Percentiles rank a stretch among this genome's conserved stretches.
phyloP scores from a whole-genome alignment of 75 land plant species.

The Selaginella tamariscina region DNA sequence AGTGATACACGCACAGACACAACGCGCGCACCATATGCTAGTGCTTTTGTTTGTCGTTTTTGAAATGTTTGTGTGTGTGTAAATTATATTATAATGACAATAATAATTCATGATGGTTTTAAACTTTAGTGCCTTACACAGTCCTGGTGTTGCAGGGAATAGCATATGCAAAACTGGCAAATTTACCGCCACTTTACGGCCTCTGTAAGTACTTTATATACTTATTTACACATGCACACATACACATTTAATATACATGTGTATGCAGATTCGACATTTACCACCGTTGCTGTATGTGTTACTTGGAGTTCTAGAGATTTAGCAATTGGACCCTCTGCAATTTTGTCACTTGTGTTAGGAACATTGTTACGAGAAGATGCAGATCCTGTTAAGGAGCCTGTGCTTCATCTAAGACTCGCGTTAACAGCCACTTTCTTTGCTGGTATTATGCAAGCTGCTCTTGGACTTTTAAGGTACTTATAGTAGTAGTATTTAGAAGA shows the following conservation, averaged over 20 bases:
- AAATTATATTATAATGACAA: too few species aligned
- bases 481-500: neutral
- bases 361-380: neutral
- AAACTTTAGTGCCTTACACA: too few species aligned
- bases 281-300: constrained; percentile 2
- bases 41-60: too few species aligned
- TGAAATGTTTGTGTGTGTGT: too few species aligned
- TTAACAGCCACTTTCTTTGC: constrained; percentile 6
- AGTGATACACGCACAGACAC: too few species aligned
- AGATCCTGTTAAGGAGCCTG: neutral
- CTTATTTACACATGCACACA: neutral
- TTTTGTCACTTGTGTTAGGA: constrained; percentile 5
- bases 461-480: constrained; percentile 1
- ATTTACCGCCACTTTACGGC: neutral
- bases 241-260: neutral
- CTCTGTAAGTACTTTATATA: neutral
- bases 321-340: constrained; percentile 11
- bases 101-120: too few species aligned
- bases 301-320: constrained; percentile 3
- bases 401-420: neutral
- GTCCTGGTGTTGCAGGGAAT: neutral
- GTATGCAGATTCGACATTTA: constrained; percentile 6
- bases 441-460: constrained; percentile 2
- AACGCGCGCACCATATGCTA: too few species aligned
- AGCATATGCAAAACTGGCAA: constrained; percentile 11